phyloP scores from a whole-genome alignment of 1,139 yeast genomes.

The Pichia sp. region DNA sequence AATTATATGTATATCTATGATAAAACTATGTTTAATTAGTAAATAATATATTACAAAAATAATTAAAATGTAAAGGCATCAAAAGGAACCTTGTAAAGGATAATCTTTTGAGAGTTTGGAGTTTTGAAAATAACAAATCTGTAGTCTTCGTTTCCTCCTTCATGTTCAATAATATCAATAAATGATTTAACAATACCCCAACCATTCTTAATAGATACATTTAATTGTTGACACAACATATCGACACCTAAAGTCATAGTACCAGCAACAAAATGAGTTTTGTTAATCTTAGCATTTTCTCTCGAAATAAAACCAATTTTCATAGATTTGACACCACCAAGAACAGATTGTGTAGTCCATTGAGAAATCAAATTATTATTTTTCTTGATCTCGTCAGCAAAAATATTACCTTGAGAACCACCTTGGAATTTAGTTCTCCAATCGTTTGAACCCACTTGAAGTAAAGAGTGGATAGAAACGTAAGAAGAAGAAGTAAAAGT shows the following conservation, averaged over 20 bases:
- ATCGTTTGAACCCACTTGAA: slow-evolving; percentile 50
- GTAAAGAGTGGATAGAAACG: slow-evolving; percentile 48
- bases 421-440: slow-evolving; percentile 54
- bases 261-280: slow-evolving; percentile 52
- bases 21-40: background rate
- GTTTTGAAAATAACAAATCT: slow-evolving; percentile 52
- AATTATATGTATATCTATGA: no score
- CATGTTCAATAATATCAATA: slow-evolving; percentile 45
- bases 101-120: slow-evolving; percentile 48
- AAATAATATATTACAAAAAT: background rate
- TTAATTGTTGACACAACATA: slow-evolving; percentile 51
- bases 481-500: slow-evolving; percentile 32
- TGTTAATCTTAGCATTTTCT: slow-evolving; percentile 45
- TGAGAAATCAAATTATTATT: slow-evolving; percentile 56
- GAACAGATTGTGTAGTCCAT: slow-evolving; percentile 53
- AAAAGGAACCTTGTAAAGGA: slow-evolving; percentile 39
- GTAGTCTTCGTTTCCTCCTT: slow-evolving; percentile 30
- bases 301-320: slow-evolving; percentile 61
- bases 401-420: slow-evolving; percentile 56
- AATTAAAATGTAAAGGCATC: slow-evolving; percentile 8
- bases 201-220: slow-evolving; percentile 48
- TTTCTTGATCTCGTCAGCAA: slow-evolving; percentile 60
- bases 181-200: slow-evolving; percentile 65
- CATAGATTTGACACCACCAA: slow-evolving; percentile 48
- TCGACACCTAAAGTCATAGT: slow-evolving; percentile 48